Evolutionary conservation across 306 rosid genomes (phyloP), one percentile per base, ranked within the genome.

Genomic region (Quercus robur): DNA sequence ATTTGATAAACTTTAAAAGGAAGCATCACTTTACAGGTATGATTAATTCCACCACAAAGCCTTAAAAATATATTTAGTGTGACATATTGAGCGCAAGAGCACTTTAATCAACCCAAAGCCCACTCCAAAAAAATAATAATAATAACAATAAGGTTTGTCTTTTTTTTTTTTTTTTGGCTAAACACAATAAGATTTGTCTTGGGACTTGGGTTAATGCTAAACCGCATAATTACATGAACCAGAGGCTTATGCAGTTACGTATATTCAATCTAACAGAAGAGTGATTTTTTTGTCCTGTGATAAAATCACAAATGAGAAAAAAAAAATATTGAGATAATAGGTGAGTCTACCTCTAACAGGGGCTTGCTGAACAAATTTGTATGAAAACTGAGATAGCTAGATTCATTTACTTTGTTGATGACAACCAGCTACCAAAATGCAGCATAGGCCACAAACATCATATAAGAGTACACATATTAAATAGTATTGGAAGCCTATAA

Each of bases 131-230:
- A 12, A 10, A 20, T 0, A 33, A 35, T 26, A 35, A 1, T 1
- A 35, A 35, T 5, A 33, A 33, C 6, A 33, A 30, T 4, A 33
- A 21, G 4, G 1, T 25, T 58, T 21, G 4, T 23, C 30, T 21
- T 58, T 21, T 21, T 21, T 21, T 21, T 21, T 21, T 21, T 21
- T 21, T 21, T 21, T 21, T 21, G 23, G 23, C 23, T 21, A 21
- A 21, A 21, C 23, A 31, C 6, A 31, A 30, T 4, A 33, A 20
- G 4, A 23, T 23, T 58, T 21, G 4, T 23, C 30, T 21, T 58
- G 66, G 15, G 13, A 25, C 26, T 25, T 25, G 26, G 97, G 83
- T 8, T 58, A 58, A 9, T 23, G 64, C 25, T 21, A 58, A 10
- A 58, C 25, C 2, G 0, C 28, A 19, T 58, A 58, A n/a, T 23